phyloP scores from a whole-genome alignment of 495 filamentous ascomycete genomes.

The Talaromyces proteolyticus region DNA sequence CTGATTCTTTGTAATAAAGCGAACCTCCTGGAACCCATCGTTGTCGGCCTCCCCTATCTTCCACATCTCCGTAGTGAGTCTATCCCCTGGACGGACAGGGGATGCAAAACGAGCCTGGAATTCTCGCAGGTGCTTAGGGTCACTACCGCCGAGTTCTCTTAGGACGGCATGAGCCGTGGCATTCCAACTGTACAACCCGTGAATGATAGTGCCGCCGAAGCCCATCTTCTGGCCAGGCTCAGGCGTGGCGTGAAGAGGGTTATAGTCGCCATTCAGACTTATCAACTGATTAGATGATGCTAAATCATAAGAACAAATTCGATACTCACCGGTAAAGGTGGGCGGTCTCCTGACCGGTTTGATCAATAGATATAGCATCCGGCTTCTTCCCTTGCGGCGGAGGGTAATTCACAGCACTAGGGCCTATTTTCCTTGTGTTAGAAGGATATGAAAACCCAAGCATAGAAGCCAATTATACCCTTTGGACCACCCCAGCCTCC shows the following conservation, averaged over 20 bases:
- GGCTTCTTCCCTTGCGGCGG: constrained; percentile 66
- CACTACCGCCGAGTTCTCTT: constrained; percentile 62
- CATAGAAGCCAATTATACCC: constrained; percentile 32
- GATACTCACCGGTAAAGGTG: constrained; percentile 58
- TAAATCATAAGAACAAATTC: neutral
- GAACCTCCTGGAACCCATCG: constrained; percentile 73
- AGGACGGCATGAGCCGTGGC: constrained; percentile 70
- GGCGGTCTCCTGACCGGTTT: constrained; percentile 64
- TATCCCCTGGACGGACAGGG: constrained; percentile 69
- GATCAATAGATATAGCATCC: constrained; percentile 64
- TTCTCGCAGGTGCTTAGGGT: constrained; percentile 73
- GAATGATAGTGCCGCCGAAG: constrained; percentile 83
- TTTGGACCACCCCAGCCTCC: constrained; percentile 91
- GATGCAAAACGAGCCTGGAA: constrained; percentile 85
- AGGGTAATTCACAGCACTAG: constrained; percentile 66
- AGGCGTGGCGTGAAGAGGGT: constrained; percentile 81
- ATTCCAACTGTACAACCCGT: constrained; percentile 85
- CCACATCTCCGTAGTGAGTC: constrained; percentile 45
- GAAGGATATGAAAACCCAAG: neutral
- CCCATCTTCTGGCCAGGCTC: constrained; percentile 84
- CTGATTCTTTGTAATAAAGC: constrained; percentile 65
- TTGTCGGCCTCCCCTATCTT: constrained; percentile 47
- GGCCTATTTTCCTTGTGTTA: constrained; percentile 32
- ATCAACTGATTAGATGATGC: neutral
- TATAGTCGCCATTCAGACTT: constrained; percentile 83